A percentile compares a stretch with the other conserved stretches of the same genome.
Conservation (phyloP, 2,329 filamentous ascomycete genomes). For the Xylaria sp. region DNA sequence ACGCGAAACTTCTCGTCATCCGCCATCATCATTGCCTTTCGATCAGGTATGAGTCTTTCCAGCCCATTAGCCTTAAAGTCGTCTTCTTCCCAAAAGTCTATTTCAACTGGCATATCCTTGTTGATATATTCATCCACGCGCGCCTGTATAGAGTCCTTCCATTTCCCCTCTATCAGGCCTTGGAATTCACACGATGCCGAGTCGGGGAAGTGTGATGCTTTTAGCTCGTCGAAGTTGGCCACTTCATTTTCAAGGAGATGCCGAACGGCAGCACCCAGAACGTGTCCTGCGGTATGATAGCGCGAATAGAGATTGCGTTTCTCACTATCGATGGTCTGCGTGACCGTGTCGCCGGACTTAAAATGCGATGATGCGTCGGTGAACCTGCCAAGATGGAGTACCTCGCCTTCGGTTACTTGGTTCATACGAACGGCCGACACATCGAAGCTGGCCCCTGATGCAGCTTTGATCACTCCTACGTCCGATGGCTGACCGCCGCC, state of each 20-base stretch:
- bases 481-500: constrained; percentile 80
- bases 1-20: constrained; percentile 70
- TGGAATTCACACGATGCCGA: constrained; percentile 74
- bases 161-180: constrained; percentile 72
- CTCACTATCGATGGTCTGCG: constrained; percentile 68
- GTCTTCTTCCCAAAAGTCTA: constrained; percentile 75
- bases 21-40: constrained; percentile 51
- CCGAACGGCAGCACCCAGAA: constrained; percentile 75
- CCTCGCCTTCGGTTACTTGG: constrained; percentile 60
- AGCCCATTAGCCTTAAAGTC: constrained; percentile 67
- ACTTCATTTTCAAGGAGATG: constrained; percentile 65
- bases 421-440: constrained; percentile 69
- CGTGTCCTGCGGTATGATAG: constrained; percentile 78
- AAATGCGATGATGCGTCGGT: constrained; percentile 50
- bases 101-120: constrained; percentile 66
- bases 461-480: constrained; percentile 64
- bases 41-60: constrained; percentile 66
- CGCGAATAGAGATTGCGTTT: constrained; percentile 73
- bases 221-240: constrained; percentile 70
- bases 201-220: constrained; percentile 77
- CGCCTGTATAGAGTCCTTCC: constrained; percentile 70
- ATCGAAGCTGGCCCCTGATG: constrained; percentile 55
- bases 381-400: constrained; percentile 75
- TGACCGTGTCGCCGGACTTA: constrained; percentile 56
- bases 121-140: constrained; percentile 69